Base-by-base conservation (phyloP, 2,329 filamentous ascomycete species). In the Calonectria naviculata region DNA sequence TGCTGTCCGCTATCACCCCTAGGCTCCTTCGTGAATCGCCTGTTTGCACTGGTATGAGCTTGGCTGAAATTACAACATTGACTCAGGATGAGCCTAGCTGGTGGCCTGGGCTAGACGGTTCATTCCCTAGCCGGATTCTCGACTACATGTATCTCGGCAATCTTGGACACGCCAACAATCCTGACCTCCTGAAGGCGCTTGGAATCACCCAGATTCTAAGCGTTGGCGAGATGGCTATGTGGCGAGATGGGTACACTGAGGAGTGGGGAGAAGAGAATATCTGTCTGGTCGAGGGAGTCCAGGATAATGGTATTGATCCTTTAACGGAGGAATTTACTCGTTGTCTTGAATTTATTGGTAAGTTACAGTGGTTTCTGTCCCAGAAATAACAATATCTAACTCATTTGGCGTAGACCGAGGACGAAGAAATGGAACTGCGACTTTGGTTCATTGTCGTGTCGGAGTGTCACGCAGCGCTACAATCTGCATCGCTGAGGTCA, bases 401-500 rank as follows among this genome's bases (percentile, higher is more conserved):
- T 28, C 21, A 49, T n/a, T 56, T 44, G 44, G 17, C 54, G 66
- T 78, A 98, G 97, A 95, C 76, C 91, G 92, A 76, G 95, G 96
- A 41, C 94, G 93, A 80, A 85, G 85, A 42, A 93, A 93, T 49
- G 93, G 93, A 34, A 94, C 91, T 5, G 95, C 96, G 28, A 98
- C 97, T 0, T 88, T 99, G 68, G 97, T 99, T 19, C 97, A 99
- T 82, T 99, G 97, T 81, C 93, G 97, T 21, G 97, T 99, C 9
- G 97, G 97, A 58, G 97, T 99, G 66, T 98, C 95, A 62, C 91
- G 97, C 63, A 98, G 95, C 73, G 97, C 97, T 15, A 99, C 96
- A 2, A 98, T 99, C 72, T 98, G 97, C 81, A 99, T 99, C 78
- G 97, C 97, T n/a, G 95, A 98, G 83, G 95, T 98, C 41, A 99